These are phyloP conservation scores for Cryptosporidium muris DNA, from an alignment of 169 alveolate genomes.

Conservation along the genomic window DNA sequence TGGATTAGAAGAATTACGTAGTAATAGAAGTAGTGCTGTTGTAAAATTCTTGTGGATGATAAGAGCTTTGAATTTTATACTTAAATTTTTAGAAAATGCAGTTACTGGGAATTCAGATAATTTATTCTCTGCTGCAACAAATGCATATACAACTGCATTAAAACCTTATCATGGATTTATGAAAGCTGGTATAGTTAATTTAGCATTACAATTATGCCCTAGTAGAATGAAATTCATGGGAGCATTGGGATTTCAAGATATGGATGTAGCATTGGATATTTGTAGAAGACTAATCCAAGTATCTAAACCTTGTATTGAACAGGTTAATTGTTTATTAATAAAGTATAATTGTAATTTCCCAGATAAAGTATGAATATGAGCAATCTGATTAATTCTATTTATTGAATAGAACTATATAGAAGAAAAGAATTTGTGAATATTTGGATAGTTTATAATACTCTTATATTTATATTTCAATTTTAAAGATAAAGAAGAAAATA, in stretches of 20 bases:
- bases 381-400: no score
- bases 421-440: no score
- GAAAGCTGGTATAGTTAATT: slow-evolving; percentile 30
- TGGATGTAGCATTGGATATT: not conserved
- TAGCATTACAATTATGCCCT: slow-evolving; percentile 33
- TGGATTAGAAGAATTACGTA: not conserved
- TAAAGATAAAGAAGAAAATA: not conserved
- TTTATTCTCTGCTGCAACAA: slow-evolving; percentile 1
- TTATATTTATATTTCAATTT: not conserved
- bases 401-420: no score
- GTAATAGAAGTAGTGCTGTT: slow-evolving; percentile 20
- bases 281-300: slow-evolving; percentile 1
- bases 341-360: slow-evolving; percentile 34
- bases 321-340: slow-evolving; percentile 10
- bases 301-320: slow-evolving; percentile 58
- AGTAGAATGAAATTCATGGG: slow-evolving; percentile 11
- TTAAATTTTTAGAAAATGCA: slow-evolving; percentile 24
- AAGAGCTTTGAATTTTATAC: slow-evolving; percentile 45
- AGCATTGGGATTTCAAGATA: slow-evolving; percentile 46
- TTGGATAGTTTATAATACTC: no score
- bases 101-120: slow-evolving; percentile 7
- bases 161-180: slow-evolving; percentile 65
- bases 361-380: slow-evolving; percentile 5
- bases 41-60: slow-evolving; percentile 53
- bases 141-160: slow-evolving; percentile 37